Conservation (phyloP, 345 rosid species). For the Eutrema yunnanense region DNA sequence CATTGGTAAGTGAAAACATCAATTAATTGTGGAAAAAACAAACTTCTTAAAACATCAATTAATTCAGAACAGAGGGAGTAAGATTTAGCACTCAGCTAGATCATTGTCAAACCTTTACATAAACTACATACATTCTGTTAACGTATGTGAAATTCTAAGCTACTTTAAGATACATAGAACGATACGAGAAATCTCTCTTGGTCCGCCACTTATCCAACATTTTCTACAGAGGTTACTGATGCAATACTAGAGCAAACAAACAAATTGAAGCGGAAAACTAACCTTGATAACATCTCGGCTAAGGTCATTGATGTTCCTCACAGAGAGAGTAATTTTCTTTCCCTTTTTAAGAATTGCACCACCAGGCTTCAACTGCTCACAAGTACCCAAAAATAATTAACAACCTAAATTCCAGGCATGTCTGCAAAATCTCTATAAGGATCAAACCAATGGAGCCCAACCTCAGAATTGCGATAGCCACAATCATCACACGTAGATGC, state of each 20-base stretch:
- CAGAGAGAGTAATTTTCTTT: slow-evolving; percentile 55
- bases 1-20: no score
- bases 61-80: no score
- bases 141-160: neutral
- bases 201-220: neutral
- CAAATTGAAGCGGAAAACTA: neutral
- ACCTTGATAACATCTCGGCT: slow-evolving; percentile 94
- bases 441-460: slow-evolving; percentile 25
- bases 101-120: no score
- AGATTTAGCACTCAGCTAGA: no score
- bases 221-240: neutral
- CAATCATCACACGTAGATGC: slow-evolving; percentile 80
- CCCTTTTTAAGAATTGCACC: slow-evolving; percentile 83
- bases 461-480: slow-evolving; percentile 97
- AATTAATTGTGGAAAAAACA: no score
- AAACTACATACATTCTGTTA: no score
- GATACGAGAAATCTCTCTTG: neutral
- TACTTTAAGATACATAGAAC: neutral
- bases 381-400: neutral
- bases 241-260: neutral
- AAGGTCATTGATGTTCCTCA: slow-evolving; percentile 51
- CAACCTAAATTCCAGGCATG: neutral
- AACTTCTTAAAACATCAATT: no score
- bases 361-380: slow-evolving; percentile 78
- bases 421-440: neutral